These are phyloP conservation scores for Musa troglodytarum DNA, from an alignment of 176 grass and related monocot genomes.

Conservation along the genomic window DNA sequence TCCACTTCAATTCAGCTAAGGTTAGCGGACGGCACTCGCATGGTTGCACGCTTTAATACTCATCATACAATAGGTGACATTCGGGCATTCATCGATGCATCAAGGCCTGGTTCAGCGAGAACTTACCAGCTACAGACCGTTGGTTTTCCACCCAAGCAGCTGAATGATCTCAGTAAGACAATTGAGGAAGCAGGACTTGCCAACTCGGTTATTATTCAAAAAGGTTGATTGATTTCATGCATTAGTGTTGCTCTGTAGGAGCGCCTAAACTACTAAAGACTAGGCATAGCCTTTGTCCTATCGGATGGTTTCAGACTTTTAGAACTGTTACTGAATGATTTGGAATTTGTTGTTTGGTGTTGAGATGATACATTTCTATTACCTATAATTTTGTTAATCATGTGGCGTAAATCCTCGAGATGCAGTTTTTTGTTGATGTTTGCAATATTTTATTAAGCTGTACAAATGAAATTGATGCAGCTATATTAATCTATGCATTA, in stretches of 20 bases:
- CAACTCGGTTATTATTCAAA: slow-evolving; percentile 86
- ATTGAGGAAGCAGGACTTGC: slow-evolving; percentile 72
- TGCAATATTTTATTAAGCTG: too few relatives aligned
- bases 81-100: slow-evolving; percentile 55
- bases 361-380: too few relatives aligned
- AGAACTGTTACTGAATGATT: too few relatives aligned
- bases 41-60: slow-evolving; percentile 72
- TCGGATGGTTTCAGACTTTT: too few relatives aligned
- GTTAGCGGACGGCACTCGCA: slow-evolving; percentile 65
- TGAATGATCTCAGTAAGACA: slow-evolving; percentile 59
- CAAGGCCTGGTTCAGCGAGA: slow-evolving; percentile 41
- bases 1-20: slow-evolving; percentile 90
- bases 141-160: slow-evolving; percentile 68
- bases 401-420: too few relatives aligned
- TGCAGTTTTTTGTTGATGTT: too few relatives aligned
- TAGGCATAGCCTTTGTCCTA: too few relatives aligned
- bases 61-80: slow-evolving; percentile 62
- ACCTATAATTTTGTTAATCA: too few relatives aligned
- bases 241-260: background rate
- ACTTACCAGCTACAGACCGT: slow-evolving; percentile 54
- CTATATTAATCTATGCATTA: too few relatives aligned
- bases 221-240: slow-evolving; percentile 26
- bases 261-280: background rate
- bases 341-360: too few relatives aligned
- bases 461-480: too few relatives aligned